These are phyloP conservation scores for Penicillium longicatenatum DNA, from an alignment of 495 filamentous ascomycete species.

Conservation along the genomic window DNA sequence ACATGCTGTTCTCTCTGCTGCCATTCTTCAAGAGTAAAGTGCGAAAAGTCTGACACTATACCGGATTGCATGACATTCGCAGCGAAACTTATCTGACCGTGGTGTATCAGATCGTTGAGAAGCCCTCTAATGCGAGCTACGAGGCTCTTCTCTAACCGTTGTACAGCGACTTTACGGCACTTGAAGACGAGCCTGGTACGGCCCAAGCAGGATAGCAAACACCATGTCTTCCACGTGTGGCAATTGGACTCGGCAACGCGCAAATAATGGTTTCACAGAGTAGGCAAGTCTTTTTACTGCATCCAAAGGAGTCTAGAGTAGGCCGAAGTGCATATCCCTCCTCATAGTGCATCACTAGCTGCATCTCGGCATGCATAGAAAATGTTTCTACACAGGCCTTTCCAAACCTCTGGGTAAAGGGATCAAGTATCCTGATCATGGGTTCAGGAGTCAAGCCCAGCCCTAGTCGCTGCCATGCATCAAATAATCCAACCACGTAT, in stretches of 20 bases:
- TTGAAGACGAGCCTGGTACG: background rate
- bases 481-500: background rate
- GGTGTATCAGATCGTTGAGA: background rate
- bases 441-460: background rate
- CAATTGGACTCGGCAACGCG: conserved; percentile 1
- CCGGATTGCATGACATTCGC: background rate
- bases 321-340: background rate
- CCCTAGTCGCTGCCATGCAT: background rate
- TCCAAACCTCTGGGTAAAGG: conserved; percentile 1
- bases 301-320: conserved; percentile 10
- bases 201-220: conserved; percentile 6
- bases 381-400: conserved; percentile 1
- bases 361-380: conserved; percentile 11
- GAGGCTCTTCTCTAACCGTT: background rate
- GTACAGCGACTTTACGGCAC: background rate
- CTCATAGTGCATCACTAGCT: conserved; percentile 6
- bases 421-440: background rate
- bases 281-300: conserved; percentile 12
- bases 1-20: background rate
- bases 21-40: background rate
- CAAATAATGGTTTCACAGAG: conserved; percentile 11
- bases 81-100: background rate
- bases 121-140: background rate
- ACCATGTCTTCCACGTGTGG: conserved; percentile 4
- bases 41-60: background rate